Evolutionary conservation across 352 stramenopile genomes (phyloP).

Genomic region (Globisporangium polare): DNA sequence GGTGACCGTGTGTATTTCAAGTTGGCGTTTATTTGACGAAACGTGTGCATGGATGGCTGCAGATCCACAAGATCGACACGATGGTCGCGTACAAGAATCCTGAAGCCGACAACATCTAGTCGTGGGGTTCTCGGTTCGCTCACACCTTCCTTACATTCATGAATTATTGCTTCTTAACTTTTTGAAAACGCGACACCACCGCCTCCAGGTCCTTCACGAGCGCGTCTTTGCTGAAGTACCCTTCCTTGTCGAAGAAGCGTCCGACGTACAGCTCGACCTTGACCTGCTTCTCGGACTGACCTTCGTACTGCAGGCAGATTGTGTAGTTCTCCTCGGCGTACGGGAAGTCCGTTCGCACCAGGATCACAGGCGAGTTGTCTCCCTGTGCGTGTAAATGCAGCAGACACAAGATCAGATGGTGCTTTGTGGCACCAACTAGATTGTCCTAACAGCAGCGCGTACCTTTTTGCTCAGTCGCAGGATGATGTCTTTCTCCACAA

Average conservation of each 20-base stretch:
- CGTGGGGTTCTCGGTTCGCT: slow-evolving; percentile 7
- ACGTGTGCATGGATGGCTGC: slow-evolving; percentile 4
- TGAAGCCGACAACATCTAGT: slow-evolving; percentile 67
- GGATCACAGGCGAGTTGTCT: slow-evolving; percentile 28
- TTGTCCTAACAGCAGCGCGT: background rate
- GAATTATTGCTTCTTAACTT: slow-evolving; percentile 70
- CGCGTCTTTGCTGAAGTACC: slow-evolving; percentile 76
- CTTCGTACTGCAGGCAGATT: slow-evolving; percentile 47
- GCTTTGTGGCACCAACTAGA: background rate
- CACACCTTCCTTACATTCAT: slow-evolving; percentile 18
- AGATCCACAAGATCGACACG: slow-evolving; percentile 98
- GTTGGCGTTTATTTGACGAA: slow-evolving; percentile 13
- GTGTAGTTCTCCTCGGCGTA: slow-evolving; percentile 74
- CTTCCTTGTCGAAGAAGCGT: slow-evolving; percentile 84
- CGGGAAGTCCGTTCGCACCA: slow-evolving; percentile 70
- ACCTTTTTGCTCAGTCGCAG: slow-evolving; percentile 69
- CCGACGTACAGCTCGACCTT: slow-evolving; percentile 78
- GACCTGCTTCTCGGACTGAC: slow-evolving; percentile 31
- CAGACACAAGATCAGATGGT: background rate
- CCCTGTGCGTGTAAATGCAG: slow-evolving; percentile 17
- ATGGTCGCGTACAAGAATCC: slow-evolving; percentile 97
- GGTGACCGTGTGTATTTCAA: slow-evolving; percentile 16
- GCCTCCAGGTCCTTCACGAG: slow-evolving; percentile 69
- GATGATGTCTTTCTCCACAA: slow-evolving; percentile 80
- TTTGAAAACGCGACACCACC: slow-evolving; percentile 62